Base-by-base conservation (phyloP, 169 alveolate species). In the Besnoitia besnoiti region DNA sequence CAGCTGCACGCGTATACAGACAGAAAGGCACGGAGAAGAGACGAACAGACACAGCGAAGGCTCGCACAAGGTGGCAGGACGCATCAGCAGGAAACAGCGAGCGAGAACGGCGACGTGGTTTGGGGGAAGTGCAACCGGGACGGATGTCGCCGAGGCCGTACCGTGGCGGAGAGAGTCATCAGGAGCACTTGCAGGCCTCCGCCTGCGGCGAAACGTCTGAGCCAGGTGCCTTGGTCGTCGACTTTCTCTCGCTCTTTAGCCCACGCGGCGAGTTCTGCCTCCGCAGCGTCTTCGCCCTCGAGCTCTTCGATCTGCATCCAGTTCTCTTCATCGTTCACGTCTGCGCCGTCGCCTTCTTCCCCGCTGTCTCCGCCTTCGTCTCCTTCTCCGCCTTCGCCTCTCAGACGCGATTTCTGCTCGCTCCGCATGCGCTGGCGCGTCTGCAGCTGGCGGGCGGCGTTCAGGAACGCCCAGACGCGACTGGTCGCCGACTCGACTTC, bases 151-250 rank as follows among this genome's bases (percentile, higher is more conserved):
- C 37, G 0, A 7, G 4, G 75, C 39, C 93, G 21, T 77, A 90
- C 93, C 51, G 90, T 80, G 73, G 84, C 42, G 33, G 90, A 87
- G 4, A 90, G 90, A 19, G 90, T 90, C 93, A 90, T 90, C 35
- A 90, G 44, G 42, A 90, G 90, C 51, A 90, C 61, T 59, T 90
- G 93, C 39, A 90, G 50, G 47, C 90, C 90, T 21, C 93, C 93
- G 0, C 93, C 93, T 27, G 50, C 33, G 67, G 93, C 93, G 37
- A 90, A 90, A 40, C 75, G 49, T 51, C 93, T 76, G 39, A 90
- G 93, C 93, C 93, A 90, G 12, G 42, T 73, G 51, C 84, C 93
- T 40, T 87, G 89, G 49, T 90, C 90, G 33, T 90, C 93, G 5
- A 90, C n/a, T 67, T 35, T 3, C 44, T 67, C 39, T 55, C 27